phyloP scores from a whole-genome alignment of 768 basidiomycete species.

The Mycena galericulata region DNA sequence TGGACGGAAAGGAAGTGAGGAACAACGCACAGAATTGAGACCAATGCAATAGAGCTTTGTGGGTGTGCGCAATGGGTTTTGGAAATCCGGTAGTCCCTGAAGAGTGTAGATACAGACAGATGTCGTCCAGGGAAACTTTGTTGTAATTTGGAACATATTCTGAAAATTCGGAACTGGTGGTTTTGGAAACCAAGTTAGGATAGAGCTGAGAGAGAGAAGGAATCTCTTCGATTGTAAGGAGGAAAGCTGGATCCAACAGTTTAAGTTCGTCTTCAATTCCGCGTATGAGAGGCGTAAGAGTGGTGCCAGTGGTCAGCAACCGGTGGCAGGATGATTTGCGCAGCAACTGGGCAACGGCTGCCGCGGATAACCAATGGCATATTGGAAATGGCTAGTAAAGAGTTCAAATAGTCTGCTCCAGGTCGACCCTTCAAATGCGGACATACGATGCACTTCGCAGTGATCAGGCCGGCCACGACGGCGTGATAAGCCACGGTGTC shows the following conservation, averaged over 20 bases:
- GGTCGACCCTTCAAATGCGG: no score
- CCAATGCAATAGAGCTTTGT: constrained; percentile 30
- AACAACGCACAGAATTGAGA: constrained; percentile 42
- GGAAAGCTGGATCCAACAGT: neutral
- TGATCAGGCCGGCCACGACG: neutral
- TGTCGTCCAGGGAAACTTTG: constrained; percentile 30
- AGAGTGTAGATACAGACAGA: constrained; percentile 48
- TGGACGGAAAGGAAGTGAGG: constrained; percentile 13
- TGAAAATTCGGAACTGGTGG: neutral
- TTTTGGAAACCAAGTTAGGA: neutral
- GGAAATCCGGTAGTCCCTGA: constrained; percentile 56
- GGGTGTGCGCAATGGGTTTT: constrained; percentile 47
- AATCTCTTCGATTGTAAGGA: neutral
- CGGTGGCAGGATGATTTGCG: constrained; percentile 4
- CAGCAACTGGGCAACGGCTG: no score
- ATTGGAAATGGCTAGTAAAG: no score
- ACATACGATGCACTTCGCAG: neutral
- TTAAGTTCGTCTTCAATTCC: no score
- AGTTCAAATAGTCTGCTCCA: no score
- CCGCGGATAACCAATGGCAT: no score
- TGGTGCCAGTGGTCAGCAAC: neutral
- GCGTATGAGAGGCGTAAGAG: neutral
- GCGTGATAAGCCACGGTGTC: neutral
- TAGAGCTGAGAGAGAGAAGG: neutral
- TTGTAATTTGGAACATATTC: neutral